phyloP scores from a whole-genome alignment of 2,329 filamentous ascomycete species.

The Thyridium curvatum region DNA sequence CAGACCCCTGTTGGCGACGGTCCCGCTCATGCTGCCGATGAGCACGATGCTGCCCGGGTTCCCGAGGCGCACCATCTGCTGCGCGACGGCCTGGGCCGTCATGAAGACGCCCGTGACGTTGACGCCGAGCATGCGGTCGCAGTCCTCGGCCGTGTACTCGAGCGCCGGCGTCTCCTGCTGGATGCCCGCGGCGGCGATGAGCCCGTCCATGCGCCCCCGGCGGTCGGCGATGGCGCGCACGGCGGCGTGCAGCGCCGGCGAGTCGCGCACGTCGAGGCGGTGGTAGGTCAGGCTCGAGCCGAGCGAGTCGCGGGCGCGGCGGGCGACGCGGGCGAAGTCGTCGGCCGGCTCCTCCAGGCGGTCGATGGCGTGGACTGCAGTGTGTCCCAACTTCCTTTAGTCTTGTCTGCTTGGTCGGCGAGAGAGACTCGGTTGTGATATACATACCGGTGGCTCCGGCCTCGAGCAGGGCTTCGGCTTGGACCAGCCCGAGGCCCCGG shows the following conservation, averaged over 20 bases:
- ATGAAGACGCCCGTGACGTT: conserved; percentile 83
- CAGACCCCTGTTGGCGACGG: conserved; percentile 56
- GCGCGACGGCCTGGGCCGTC: conserved; percentile 83
- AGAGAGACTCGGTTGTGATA: background rate
- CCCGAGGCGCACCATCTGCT: conserved; percentile 60
- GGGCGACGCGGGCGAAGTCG: conserved; percentile 59
- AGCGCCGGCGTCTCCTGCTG: conserved; percentile 80
- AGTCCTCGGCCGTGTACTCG: conserved; percentile 71
- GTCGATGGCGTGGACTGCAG: conserved; percentile 60
- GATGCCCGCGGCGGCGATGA: conserved; percentile 65
- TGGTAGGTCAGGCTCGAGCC: conserved; percentile 66
- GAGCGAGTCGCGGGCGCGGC: conserved; percentile 57
- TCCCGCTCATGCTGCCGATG: conserved; percentile 66
- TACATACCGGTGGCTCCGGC: conserved; percentile 61
- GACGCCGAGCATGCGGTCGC: conserved; percentile 73
- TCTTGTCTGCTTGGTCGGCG: background rate
- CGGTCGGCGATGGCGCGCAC: conserved; percentile 62
- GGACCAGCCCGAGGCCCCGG: conserved; percentile 70
- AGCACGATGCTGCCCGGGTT: conserved; percentile 55
- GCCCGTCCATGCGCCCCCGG: conserved; percentile 70
- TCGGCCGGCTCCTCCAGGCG: conserved; percentile 47
- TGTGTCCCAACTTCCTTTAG: background rate
- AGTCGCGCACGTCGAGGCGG: conserved; percentile 74
- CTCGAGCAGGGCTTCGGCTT: conserved; percentile 73
- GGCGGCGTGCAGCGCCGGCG: conserved; percentile 57